phyloP scores from a whole-genome alignment of 2,329 filamentous ascomycete species.

The Chrysoporthe deuterocubensis region DNA sequence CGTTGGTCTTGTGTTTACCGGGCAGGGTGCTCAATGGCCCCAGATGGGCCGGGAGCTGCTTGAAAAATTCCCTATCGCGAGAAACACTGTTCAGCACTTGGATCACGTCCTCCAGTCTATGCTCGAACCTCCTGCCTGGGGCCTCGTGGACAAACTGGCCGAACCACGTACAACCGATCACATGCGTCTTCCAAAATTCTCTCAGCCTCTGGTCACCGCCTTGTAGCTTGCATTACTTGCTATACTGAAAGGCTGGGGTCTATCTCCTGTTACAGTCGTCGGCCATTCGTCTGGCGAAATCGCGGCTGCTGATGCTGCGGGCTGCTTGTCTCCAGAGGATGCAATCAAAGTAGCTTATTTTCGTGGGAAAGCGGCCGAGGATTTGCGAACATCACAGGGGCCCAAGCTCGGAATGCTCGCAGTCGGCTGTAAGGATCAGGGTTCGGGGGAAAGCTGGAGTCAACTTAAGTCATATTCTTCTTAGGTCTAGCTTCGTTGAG shows the following conservation, averaged over 20 bases:
- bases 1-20: constrained; percentile 34
- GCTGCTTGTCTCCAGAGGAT: not conserved
- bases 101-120: constrained; percentile 29
- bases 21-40: constrained; percentile 35
- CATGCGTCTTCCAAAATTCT: constrained; percentile 24
- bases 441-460: too few relatives aligned
- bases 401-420: constrained; percentile 15
- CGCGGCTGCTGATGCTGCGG: constrained; percentile 24
- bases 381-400: not conserved
- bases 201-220: constrained; percentile 17
- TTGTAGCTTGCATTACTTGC: constrained; percentile 9
- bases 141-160: constrained; percentile 27
- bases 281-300: constrained; percentile 24
- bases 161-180: constrained; percentile 26
- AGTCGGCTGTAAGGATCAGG: too few relatives aligned
- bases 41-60: constrained; percentile 36
- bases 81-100: constrained; percentile 21
- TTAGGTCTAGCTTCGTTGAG: too few relatives aligned
- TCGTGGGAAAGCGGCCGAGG: constrained; percentile 8
- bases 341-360: constrained; percentile 14
- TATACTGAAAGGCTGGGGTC: constrained; percentile 6
- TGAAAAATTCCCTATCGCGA: constrained; percentile 19
- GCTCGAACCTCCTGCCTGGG: constrained; percentile 31
- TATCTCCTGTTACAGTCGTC: not conserved
- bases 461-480: too few relatives aligned